These are phyloP conservation scores for Amniculicola lignicola DNA, from an alignment of 495 filamentous ascomycete genomes.

Conservation along the genomic window DNA sequence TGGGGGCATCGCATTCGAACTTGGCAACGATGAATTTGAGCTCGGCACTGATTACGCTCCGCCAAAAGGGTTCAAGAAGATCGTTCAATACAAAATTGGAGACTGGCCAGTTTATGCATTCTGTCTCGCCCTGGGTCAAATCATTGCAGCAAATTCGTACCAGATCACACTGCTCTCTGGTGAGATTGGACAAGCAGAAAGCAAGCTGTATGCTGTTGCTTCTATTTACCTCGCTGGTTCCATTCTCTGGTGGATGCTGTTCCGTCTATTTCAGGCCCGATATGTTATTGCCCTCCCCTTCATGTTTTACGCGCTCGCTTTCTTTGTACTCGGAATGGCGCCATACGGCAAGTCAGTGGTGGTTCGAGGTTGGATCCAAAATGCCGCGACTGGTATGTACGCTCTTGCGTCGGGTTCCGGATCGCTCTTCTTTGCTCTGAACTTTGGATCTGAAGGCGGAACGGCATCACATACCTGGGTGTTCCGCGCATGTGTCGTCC, in stretches of 20 bases:
- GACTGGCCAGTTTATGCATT: conserved; percentile 75
- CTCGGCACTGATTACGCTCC: conserved; percentile 63
- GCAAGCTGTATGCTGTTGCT: conserved; percentile 62
- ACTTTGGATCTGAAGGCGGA: conserved; percentile 63
- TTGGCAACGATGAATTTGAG: conserved; percentile 51
- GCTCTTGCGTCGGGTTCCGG: conserved; percentile 58
- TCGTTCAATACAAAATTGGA: conserved; percentile 43
- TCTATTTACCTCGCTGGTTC: conserved; percentile 60
- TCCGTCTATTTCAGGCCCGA: conserved; percentile 54
- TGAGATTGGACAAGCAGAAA: conserved; percentile 56
- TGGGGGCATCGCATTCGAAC: not conserved
- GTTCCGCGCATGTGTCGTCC: conserved; percentile 60
- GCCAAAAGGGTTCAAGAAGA: conserved; percentile 58
- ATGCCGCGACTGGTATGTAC: conserved; percentile 60
- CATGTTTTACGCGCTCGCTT: conserved; percentile 60
- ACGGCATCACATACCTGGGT: conserved; percentile 62
- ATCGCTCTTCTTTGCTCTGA: conserved; percentile 62
- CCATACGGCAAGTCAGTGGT: conserved; percentile 47
- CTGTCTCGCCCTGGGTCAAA: conserved; percentile 64
- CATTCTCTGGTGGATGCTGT: conserved; percentile 61
- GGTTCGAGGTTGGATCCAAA: conserved; percentile 51
- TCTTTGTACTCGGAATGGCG: conserved; percentile 63
- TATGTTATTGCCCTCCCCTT: conserved; percentile 58
- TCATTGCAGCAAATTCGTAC: conserved; percentile 65
- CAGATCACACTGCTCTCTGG: conserved; percentile 66